phyloP scores from a whole-genome alignment of 164 flowering plant species.

The Buxus sempervirens region DNA sequence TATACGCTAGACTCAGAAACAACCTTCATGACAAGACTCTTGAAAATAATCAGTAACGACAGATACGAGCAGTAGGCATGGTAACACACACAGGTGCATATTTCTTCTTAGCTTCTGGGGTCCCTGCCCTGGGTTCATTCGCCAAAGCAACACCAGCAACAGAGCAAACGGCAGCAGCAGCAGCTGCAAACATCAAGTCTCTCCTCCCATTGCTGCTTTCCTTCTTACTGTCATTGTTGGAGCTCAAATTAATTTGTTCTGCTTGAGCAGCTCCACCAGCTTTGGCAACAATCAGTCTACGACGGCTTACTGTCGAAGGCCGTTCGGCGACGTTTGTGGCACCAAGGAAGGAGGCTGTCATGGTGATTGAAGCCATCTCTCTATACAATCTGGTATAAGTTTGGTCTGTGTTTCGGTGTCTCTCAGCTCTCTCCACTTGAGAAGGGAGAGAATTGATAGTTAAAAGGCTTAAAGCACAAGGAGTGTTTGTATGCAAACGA shows the following conservation, averaged over 20 bases:
- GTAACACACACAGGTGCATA: constrained; percentile 76
- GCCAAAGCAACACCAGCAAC: constrained; percentile 40
- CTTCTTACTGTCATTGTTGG: constrained; percentile 16
- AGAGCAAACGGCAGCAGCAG: constrained; percentile 54
- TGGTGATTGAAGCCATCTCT: constrained; percentile 67
- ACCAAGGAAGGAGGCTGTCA: constrained; percentile 56
- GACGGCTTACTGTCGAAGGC: constrained; percentile 21
- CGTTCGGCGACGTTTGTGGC: constrained; percentile 21
- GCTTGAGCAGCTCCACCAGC: constrained; percentile 32
- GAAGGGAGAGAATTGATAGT: not conserved
- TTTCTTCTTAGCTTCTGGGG: constrained; percentile 64
- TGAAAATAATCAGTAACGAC: constrained; percentile 43
- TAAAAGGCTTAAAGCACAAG: not conserved
- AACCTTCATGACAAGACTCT: not conserved
- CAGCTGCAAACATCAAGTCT: constrained; percentile 65
- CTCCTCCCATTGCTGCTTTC: constrained; percentile 51
- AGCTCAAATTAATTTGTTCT: constrained; percentile 9
- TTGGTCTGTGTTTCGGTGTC: not conserved
- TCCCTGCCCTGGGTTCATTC: constrained; percentile 61
- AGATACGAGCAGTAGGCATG: constrained; percentile 85
- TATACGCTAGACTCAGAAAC: not conserved
- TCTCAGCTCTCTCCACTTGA: too few species aligned
- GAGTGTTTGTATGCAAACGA: not conserved
- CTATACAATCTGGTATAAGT: not conserved
- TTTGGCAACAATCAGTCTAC: constrained; percentile 35